phyloP scores from a whole-genome alignment of 805 yeast genomes.

The Candida methanosorbosa region DNA sequence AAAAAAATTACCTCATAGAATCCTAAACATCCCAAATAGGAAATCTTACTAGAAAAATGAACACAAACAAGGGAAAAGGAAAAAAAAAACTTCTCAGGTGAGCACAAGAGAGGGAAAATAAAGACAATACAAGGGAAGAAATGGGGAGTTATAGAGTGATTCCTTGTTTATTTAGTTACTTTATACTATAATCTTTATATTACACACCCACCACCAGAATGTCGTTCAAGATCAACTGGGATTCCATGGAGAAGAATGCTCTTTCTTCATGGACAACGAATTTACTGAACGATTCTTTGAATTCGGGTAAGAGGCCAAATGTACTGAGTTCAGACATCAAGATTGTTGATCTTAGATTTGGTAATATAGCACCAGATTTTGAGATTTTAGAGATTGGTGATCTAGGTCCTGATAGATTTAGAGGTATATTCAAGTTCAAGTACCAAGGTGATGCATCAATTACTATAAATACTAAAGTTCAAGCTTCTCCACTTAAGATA shows the following conservation, averaged over 20 bases:
- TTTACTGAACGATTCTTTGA: conserved; percentile 61
- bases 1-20: no score
- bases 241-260: conserved; percentile 56
- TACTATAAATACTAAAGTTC: conserved; percentile 69
- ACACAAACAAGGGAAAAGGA: no score
- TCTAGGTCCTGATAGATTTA: conserved; percentile 61
- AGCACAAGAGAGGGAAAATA: no score
- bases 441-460: conserved; percentile 71
- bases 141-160: no score
- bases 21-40: no score
- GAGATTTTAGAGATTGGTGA: conserved; percentile 83
- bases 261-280: conserved; percentile 55
- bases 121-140: no score
- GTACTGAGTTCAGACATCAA: conserved; percentile 61
- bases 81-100: no score
- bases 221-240: conserved; percentile 80
- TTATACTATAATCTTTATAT: neutral
- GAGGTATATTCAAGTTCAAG: conserved; percentile 74
- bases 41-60: no score
- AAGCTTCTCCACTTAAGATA: conserved; percentile 75
- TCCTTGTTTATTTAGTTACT: neutral
- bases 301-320: conserved; percentile 63
- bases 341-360: conserved; percentile 65
- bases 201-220: conserved; percentile 22
- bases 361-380: conserved; percentile 62